Conservation (phyloP, 208 protist species). For the Wallacemonas sp. region DNA sequence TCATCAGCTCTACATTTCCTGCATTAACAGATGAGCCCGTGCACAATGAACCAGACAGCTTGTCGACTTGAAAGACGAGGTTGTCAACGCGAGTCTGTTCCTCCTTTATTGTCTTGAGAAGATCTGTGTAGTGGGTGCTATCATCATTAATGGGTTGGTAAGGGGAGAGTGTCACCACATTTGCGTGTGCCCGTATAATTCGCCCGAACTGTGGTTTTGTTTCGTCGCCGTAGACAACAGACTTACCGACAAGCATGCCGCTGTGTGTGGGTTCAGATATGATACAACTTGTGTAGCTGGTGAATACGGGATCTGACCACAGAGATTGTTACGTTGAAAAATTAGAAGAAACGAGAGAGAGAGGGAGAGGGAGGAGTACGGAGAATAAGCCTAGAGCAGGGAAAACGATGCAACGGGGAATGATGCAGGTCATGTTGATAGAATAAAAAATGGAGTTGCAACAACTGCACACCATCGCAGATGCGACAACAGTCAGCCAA, state of each 20-base stretch:
- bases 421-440: too few species aligned
- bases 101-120: neutral
- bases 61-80: neutral
- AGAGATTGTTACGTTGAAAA: too few species aligned
- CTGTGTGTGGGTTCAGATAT: too few species aligned
- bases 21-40: neutral
- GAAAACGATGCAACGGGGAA: too few species aligned
- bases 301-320: too few species aligned
- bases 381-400: neutral
- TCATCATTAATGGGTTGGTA: neutral
- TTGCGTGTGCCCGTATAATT: neutral
- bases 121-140: neutral
- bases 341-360: neutral
- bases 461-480: too few species aligned
- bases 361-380: neutral
- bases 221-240: neutral
- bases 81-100: constrained; percentile 8
- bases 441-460: too few species aligned
- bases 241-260: constrained; percentile 7
- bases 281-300: too few species aligned
- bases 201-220: neutral
- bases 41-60: neutral
- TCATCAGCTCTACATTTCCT: constrained; percentile 9
- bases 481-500: too few species aligned
- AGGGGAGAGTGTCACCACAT: neutral